Evolutionary conservation across 1,139 yeast species (phyloP).

Genomic region (Scheffersomyces insectosa): DNA sequence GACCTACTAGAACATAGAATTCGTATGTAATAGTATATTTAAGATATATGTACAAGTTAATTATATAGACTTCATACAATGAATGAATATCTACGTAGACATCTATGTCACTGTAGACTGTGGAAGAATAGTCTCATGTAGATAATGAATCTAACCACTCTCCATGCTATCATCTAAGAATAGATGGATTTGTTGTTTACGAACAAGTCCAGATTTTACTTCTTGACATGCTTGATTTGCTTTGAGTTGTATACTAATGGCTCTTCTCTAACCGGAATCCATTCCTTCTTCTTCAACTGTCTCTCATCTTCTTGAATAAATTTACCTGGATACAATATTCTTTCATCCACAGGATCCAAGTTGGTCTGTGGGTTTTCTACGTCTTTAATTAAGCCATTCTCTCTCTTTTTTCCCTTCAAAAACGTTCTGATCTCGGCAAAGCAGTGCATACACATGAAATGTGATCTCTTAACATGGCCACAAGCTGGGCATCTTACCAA

Average conservation of each 20-base stretch:
- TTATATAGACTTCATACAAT: too few species aligned
- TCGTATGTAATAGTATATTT: too few species aligned
- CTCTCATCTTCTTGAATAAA: constrained; percentile 45
- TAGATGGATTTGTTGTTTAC: too few species aligned
- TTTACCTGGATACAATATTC: constrained; percentile 77
- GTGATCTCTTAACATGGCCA: constrained; percentile 88
- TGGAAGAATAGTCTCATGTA: too few species aligned
- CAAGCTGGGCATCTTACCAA: constrained; percentile 93
- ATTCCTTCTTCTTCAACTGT: constrained; percentile 52
- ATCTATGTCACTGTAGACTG: neutral
- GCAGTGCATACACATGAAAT: constrained; percentile 91
- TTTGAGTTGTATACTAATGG: constrained; percentile 29
- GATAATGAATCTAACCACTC: too few species aligned
- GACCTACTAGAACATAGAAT: too few species aligned
- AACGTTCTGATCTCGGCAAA: constrained; percentile 75
- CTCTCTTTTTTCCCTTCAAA: constrained; percentile 56
- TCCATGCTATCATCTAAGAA: too few species aligned
- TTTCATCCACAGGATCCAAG: constrained; percentile 62
- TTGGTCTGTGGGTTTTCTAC: constrained; percentile 45
- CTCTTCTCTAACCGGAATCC: constrained; percentile 55
- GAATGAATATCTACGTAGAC: neutral
- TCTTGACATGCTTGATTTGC: constrained; percentile 24
- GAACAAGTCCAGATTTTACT: constrained; percentile 3
- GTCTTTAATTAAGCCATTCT: constrained; percentile 26
- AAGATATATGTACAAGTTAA: too few species aligned